Evolutionary conservation across 441 rosid genomes (phyloP), one percentile per base, ranked within the genome.

Genomic region (Hypseocharis bilobata): DNA sequence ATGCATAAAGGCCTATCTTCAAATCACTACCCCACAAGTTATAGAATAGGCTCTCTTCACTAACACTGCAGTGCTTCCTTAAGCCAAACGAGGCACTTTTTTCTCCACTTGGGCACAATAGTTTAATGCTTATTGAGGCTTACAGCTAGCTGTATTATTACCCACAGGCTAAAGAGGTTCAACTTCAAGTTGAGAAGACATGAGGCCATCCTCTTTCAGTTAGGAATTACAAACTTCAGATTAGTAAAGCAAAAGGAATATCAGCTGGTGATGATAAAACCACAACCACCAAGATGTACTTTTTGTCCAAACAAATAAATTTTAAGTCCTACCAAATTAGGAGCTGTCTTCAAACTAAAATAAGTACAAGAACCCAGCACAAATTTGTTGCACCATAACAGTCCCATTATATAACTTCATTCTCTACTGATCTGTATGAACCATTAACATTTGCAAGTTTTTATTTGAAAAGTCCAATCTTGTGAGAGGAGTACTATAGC

Each of bases 361-460:
- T 56, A 56, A 56, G 36, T 27, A 20, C 3, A 16, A 56, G 29
- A 20, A 26, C 29, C 34, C 29, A 56, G 20, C 30, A 25, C 14
- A 55, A 55, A 28, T 3, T 13, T 40, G 3, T 11, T 13, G 47
- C 14, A 13, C 16, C 47, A 40, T 36, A 51, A 51, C 16, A 27
- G 13, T 27, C 19, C 2, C 60, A 55, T 28, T 56, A 16, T 56
- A 28, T 56, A 56, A 56, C 36, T 56, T 56, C 66, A 62, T 62
- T 51, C 66, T 16, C 36, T 51, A 38, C 8, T 60, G 40, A 36
- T 62, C 44, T n/a, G 16, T 32, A 29, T 17, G 3, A 0, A 1
- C 38, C 55, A 42, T 44, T 54, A n/a, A n/a, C n/a, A n/a, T n/a
- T n/a, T n/a, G n/a, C 3, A 17, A 55, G 42, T 17, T 0, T 38